A percentile compares a stretch with the other conserved stretches of the same genome.
Evolutionary conservation across 192 early-diverging fungal species (phyloP).

Genomic region (Mortierella hygrophila): DNA sequence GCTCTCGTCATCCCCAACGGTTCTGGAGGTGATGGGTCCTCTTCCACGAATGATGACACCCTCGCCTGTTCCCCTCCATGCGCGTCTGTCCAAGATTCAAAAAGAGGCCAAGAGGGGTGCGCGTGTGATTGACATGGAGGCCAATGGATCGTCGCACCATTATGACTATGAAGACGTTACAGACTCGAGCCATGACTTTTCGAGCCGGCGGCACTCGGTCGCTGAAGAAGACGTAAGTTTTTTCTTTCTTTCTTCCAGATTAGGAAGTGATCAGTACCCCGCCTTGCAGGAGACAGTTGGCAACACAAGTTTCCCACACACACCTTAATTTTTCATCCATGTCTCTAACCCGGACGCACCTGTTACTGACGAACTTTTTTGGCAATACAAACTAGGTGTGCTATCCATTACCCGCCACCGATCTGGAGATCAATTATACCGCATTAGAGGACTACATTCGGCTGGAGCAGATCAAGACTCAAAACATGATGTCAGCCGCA

Average conservation of each 20-base stretch:
- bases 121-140: slow-evolving; percentile 48
- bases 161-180: slow-evolving; percentile 54
- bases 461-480: slow-evolving; percentile 50
- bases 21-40: slow-evolving; percentile 15
- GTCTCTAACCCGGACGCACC: not conserved
- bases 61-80: slow-evolving; percentile 48
- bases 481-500: slow-evolving; percentile 30
- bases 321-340: not conserved
- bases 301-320: not conserved
- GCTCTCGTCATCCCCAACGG: slow-evolving; percentile 27
- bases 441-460: slow-evolving; percentile 52
- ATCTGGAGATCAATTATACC: slow-evolving; percentile 41
- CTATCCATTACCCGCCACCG: slow-evolving; percentile 30
- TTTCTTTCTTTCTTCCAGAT: not conserved
- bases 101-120: slow-evolving; percentile 37
- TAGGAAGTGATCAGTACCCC: not conserved
- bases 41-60: slow-evolving; percentile 46
- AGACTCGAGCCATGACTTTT: slow-evolving; percentile 50
- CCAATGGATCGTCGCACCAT: slow-evolving; percentile 39
- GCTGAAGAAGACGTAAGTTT: slow-evolving; percentile 51
- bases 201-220: slow-evolving; percentile 50
- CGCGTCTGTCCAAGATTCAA: slow-evolving; percentile 46
- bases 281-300: not conserved
- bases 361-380: not conserved
- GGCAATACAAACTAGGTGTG: slow-evolving; percentile 23